Conservation (phyloP, 148 eudicot species). For the Nyssa sinensis region DNA sequence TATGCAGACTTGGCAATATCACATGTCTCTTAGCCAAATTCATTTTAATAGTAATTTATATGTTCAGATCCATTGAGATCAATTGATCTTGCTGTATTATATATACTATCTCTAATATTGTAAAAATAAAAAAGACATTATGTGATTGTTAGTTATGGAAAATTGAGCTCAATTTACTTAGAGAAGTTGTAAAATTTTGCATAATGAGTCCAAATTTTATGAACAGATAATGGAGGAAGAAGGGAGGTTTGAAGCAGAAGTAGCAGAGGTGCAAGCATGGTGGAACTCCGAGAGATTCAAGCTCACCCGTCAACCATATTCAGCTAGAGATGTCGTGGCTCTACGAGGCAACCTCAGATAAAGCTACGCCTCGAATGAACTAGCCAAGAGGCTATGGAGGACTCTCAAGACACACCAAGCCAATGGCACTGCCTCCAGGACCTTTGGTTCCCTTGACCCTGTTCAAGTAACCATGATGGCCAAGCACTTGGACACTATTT, state of each 20-base stretch:
- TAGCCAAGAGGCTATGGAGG: slow-evolving; percentile 76
- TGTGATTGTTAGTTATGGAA: too few relatives aligned
- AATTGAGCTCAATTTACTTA: too few relatives aligned
- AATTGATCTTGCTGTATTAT: too few relatives aligned
- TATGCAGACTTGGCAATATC: neutral
- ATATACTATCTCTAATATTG: neutral
- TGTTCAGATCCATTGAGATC: too few relatives aligned
- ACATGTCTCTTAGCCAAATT: neutral
- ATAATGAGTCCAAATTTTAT: neutral
- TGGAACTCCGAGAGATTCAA: slow-evolving; percentile 74
- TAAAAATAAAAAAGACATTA: too few relatives aligned
- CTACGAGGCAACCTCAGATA: slow-evolving; percentile 61
- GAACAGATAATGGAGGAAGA: slow-evolving; percentile 73
- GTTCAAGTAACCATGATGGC: slow-evolving; percentile 88
- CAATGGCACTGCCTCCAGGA: slow-evolving; percentile 61
- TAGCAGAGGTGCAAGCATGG: slow-evolving; percentile 86
- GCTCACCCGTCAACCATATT: slow-evolving; percentile 63
- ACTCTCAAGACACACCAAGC: slow-evolving; percentile 68
- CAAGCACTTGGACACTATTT: slow-evolving; percentile 71
- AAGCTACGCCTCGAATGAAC: slow-evolving; percentile 58
- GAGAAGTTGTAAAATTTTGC: neutral
- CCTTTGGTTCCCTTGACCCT: slow-evolving; percentile 82
- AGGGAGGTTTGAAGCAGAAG: slow-evolving; percentile 64
- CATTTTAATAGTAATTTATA: too few relatives aligned
- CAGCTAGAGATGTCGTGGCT: slow-evolving; percentile 66